Percentiles rank a stretch among this genome's conserved stretches.
Conservation (phyloP, 2,329 filamentous ascomycete species). For the Fusarium sp. region DNA sequence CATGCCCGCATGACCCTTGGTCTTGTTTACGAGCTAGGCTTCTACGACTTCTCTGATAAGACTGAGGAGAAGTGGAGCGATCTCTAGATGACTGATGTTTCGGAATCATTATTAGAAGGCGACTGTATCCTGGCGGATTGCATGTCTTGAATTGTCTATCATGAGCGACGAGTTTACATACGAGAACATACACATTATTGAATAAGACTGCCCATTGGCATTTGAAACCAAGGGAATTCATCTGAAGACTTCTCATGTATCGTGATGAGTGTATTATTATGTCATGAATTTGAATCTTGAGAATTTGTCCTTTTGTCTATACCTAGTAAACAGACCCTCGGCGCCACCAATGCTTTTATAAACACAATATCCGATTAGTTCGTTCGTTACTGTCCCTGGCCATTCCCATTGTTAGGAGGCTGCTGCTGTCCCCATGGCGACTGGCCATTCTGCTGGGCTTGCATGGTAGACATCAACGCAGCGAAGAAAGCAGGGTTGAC, state of each 20-base stretch:
- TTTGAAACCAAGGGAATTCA: not conserved
- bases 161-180: constrained; percentile 38
- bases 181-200: constrained; percentile 19
- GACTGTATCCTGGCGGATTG: constrained; percentile 1
- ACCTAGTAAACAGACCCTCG: constrained; percentile 20
- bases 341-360: constrained; percentile 36
- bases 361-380: constrained; percentile 7
- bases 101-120: constrained; percentile 6
- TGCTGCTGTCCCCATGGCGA: constrained; percentile 51
- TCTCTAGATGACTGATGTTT: constrained; percentile 49
- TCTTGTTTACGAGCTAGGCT: constrained; percentile 87
- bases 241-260: not conserved
- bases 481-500: constrained; percentile 73
- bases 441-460: constrained; percentile 53
- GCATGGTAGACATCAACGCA: constrained; percentile 63
- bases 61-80: constrained; percentile 53
- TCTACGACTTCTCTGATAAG: constrained; percentile 74
- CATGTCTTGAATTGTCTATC: not conserved
- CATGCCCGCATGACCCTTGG: constrained; percentile 88
- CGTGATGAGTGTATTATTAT: constrained; percentile 7
- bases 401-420: constrained; percentile 48
- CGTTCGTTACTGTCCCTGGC: constrained; percentile 45
- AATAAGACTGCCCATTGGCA: constrained; percentile 6
- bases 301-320: constrained; percentile 41
- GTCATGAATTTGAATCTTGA: constrained; percentile 19